Evolutionary conservation across 2,329 filamentous ascomycete species (phyloP).

Genomic region (Talaromyces sp.): DNA sequence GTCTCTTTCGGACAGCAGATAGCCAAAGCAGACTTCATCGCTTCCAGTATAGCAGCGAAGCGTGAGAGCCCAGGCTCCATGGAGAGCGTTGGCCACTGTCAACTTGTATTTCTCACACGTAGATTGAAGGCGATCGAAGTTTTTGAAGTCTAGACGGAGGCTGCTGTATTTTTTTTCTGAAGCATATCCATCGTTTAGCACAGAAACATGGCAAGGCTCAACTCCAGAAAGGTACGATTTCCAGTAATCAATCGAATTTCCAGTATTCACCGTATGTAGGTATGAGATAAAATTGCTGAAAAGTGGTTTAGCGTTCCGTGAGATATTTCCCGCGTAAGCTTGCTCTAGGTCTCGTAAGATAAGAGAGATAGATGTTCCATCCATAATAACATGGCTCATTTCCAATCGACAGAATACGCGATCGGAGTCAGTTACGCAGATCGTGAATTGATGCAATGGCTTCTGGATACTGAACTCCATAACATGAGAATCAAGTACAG

Average conservation of each 20-base stretch:
- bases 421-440: constrained; percentile 30
- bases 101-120: constrained; percentile 41
- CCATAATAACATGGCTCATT: constrained; percentile 49
- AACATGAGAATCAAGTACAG: constrained; percentile 23
- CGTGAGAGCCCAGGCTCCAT: constrained; percentile 12
- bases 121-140: constrained; percentile 26
- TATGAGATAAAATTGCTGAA: constrained; percentile 9
- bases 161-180: constrained; percentile 3
- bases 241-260: constrained; percentile 23
- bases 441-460: constrained; percentile 43
- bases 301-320: constrained; percentile 16
- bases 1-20: constrained; percentile 39
- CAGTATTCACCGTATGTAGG: neutral
- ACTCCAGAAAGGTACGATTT: constrained; percentile 22
- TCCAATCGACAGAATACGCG: constrained; percentile 30
- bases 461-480: constrained; percentile 19
- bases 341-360: constrained; percentile 23
- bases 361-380: constrained; percentile 42
- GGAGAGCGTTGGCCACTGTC: constrained; percentile 42
- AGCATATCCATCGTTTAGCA: constrained; percentile 21
- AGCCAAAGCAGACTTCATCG: constrained; percentile 38
- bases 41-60: constrained; percentile 11
- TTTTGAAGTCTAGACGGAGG: constrained; percentile 9
- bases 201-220: constrained; percentile 34
- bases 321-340: constrained; percentile 40